These are phyloP conservation scores for Raphanus hybrid DNA, from an alignment of 441 rosid genomes.

Conservation along the genomic window DNA sequence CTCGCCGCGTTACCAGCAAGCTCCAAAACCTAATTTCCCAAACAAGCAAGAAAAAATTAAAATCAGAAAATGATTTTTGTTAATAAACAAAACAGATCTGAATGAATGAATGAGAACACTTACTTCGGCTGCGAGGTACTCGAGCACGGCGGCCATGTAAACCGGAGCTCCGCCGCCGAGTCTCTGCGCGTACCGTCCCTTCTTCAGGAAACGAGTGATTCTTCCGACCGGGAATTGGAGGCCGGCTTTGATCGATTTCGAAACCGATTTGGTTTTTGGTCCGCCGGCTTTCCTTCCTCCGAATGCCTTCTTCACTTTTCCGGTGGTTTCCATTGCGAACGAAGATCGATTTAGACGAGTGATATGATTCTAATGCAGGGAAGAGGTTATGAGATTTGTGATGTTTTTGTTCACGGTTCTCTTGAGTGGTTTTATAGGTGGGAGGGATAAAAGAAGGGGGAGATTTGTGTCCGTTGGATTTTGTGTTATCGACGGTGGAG, in stretches of 20 bases:
- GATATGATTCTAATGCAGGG: background rate
- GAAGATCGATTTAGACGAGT: too few species aligned
- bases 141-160: conserved; percentile 45
- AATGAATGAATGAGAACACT: background rate
- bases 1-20: too few species aligned
- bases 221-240: conserved; percentile 46
- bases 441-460: background rate
- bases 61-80: too few species aligned
- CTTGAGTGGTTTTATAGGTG: background rate
- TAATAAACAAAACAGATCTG: background rate
- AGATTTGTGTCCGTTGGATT: background rate
- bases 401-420: background rate
- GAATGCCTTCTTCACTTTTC: conserved; percentile 42
- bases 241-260: conserved; percentile 44
- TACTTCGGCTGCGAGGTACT: conserved; percentile 46
- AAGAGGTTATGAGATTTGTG: background rate
- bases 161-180: conserved; percentile 48
- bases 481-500: background rate
- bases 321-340: too few species aligned
- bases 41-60: too few species aligned
- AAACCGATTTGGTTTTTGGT: conserved; percentile 32
- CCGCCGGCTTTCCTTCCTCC: conserved; percentile 33
- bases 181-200: conserved; percentile 40
- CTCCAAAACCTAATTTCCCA: too few species aligned
- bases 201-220: conserved; percentile 44